Evolutionary conservation across 306 rosid species (phyloP), one percentile per base, ranked within the genome.

Genomic region (Adenanthera pavonina): DNA sequence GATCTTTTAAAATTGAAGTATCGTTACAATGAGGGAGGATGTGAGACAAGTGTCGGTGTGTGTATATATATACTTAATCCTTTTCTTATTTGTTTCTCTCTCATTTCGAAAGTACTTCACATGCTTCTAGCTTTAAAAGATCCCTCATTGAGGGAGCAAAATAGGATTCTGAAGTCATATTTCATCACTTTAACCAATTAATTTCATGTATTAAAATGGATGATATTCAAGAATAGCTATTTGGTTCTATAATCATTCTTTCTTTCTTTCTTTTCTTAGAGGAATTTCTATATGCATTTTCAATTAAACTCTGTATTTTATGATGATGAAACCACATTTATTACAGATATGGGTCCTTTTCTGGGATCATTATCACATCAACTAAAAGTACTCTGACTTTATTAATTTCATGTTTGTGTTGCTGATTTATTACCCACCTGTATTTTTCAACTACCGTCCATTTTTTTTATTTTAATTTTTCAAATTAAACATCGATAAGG

Each of bases 341-440:
- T 14, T 12, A 13, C 68, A 11, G 67, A 33, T 30, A 61, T 5
- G 41, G 68, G 33, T 41, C 72, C 17, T 43, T 43, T 8, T 43
- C 52, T 43, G 36, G 4, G 9, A 43, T 60, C 30, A 65, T 38
- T 7, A 38, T 40, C 34, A n/a, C 53, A 6, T 43, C 53, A 2
- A 20, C 48, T 25, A n/a, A 40, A 68, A 6, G 35, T n/a, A 19
- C 35, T 8, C 52, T 43, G 36, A 17, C 33, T 41, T 12, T 13
- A 69, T 41, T 69, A n/a, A 69, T 43, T 69, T 69, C 36, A 69
- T 69, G 52, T 43, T 10, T 69, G 17, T 9, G n/a, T 10, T n/a
- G 17, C 48, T 43, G 8, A 69, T 69, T 43, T 43, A 69, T 41
- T 19, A n/a, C 36, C 53, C 73, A 68, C 4, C 53, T 44, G 49